Base-by-base conservation (phyloP, 768 basidiomycete species). In the Melanogaster broomeanus region DNA sequence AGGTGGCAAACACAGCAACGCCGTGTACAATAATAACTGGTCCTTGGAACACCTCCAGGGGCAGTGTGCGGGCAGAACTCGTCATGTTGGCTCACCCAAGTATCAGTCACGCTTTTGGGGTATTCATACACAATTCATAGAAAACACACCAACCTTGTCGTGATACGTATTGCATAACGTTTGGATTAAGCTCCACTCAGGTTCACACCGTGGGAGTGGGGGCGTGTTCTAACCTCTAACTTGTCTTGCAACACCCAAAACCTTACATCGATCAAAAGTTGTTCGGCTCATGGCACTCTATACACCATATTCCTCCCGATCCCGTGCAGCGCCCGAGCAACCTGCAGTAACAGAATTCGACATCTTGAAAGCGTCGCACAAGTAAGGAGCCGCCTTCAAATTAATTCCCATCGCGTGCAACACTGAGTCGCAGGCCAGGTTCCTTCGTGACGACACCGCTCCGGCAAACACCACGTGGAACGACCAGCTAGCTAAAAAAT, bases 401-500 rank as follows among this genome's bases (percentile, higher is more conserved):
- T n/a, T n/a, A n/a, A n/a, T 16, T 24, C 33, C 8, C 30, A 6
- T 10, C 37, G 7, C 25, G 25, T 42, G 6, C 40, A 39, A 49
- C 27, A 30, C 40, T 48, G 34, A 56, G 30, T 39, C 28, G 28
- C 42, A 27, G 49, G 7, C 31, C 57, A 93, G 91, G 62, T 94
- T 95, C 63, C 80, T 96, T 3, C 80, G 91, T 22, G 85, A 87
- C 31, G 72, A 78, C 34, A 51, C 62, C 4, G 59, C 54, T 18
- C 45, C 37, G 3, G 28, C 28, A 22, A 37, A 3, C 13, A 11
- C 60, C 12, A 69, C 41, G 48, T 98, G 93, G 90, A 85, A 95
- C 62, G 91, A 95, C 42, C 77, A 84, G 53, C 76, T 98, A 24
- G 95, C 96, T 0, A 76, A 79, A 54, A 95, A 94, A 61, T 98